Conservation (phyloP, 1,284 basidiomycete genomes). For the Heimioporus retisporus region DNA sequence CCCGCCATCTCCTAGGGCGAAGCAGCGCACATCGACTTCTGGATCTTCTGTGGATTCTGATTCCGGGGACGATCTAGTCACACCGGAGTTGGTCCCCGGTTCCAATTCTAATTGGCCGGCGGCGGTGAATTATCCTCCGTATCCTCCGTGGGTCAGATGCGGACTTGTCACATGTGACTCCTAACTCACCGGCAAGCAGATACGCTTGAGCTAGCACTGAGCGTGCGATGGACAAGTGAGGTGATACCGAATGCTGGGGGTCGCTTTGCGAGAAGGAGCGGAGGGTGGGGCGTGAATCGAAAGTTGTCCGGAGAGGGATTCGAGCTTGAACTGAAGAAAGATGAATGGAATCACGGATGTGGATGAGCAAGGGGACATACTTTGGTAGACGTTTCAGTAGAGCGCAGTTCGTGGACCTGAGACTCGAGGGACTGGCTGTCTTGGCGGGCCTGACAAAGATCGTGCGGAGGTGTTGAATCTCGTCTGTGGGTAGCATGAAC, state of each 20-base stretch:
- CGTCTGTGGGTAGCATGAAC: slow-evolving; percentile 56
- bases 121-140: too few species aligned
- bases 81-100: slow-evolving; percentile 68
- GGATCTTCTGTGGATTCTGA: slow-evolving; percentile 68
- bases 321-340: slow-evolving; percentile 75
- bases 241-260: too few species aligned
- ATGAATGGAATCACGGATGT: not conserved
- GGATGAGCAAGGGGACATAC: slow-evolving; percentile 43
- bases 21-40: slow-evolving; percentile 62
- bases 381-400: slow-evolving; percentile 76
- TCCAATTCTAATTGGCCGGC: slow-evolving; percentile 71
- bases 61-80: slow-evolving; percentile 69
- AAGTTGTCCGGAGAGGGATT: slow-evolving; percentile 83
- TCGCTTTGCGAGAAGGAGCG: too few species aligned
- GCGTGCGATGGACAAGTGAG: too few species aligned
- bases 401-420: slow-evolving; percentile 75
- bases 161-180: too few species aligned
- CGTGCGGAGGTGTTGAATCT: slow-evolving; percentile 72
- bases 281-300: too few species aligned
- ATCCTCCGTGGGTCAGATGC: slow-evolving; percentile 54
- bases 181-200: too few species aligned
- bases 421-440: slow-evolving; percentile 75
- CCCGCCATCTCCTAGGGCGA: slow-evolving; percentile 68
- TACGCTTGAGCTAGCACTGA: too few species aligned
- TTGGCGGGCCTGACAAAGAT: slow-evolving; percentile 80